Evolutionary conservation across 352 stramenopile species (phyloP), one percentile per base, ranked within the genome.

Genomic region (Phytophthora sansomeana): DNA sequence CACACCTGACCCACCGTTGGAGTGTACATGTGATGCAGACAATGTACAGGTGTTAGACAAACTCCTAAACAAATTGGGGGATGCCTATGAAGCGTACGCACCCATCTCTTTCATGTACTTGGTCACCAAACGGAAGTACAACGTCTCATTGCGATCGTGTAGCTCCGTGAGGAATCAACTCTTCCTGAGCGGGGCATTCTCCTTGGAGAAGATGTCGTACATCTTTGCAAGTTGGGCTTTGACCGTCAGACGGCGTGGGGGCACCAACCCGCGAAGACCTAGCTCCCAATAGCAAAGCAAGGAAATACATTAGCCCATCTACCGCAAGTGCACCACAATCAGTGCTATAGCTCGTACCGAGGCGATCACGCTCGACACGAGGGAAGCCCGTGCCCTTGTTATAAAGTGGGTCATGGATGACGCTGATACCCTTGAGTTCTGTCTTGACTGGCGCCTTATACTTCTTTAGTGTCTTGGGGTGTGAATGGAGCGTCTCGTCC

Each of bases 111-210:
- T 80, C 43, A 97, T 96, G 78, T 98, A 72, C 29, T 94, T 82
- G 53, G 95, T 92, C 49, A 98, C 72, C 47, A 98, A 78, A 36
- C 96, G 86, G 72, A 98, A 97, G 75, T 98, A 98, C 24, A 98
- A 77, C 46, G 96, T 98, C 80, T 98, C 96, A 78, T 99, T 99
- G 30, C 91, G 87, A 81, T 99, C 96, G 72, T 98, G 96, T 49
- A 99, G 73, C 63, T 98, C 94, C 50, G 78, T 94, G 44, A 99
- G 77, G 73, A 98, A 97, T 24, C 97, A 78, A 73, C 98, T 96
- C 81, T 99, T 98, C 46, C 80, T 78, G 55, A 99, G 89, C 39
- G 88, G 76, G 55, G 93, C 83, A 54, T 80, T 74, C 63, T 93
- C 83, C 46, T 86, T 50, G 32, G 74, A 80, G 53, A 81, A 92